A percentile compares a stretch with the other conserved stretches of the same genome.
Evolutionary conservation across 2,329 filamentous ascomycete species (phyloP).

Genomic region (Monilinia laxa): DNA sequence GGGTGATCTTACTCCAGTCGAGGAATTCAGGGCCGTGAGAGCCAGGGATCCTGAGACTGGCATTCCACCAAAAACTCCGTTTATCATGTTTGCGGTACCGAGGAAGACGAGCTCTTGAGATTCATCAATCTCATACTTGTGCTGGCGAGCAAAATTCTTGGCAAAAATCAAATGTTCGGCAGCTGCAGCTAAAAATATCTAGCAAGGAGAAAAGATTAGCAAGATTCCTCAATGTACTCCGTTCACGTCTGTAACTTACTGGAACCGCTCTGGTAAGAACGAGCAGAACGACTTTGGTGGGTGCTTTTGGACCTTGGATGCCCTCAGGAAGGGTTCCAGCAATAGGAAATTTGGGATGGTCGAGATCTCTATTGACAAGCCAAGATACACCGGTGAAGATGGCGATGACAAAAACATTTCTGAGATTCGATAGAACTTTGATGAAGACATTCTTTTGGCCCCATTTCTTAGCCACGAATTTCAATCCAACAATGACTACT

Average conservation of each 20-base stretch:
- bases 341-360: constrained; percentile 5
- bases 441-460: constrained; percentile 1
- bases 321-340: neutral
- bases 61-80: constrained; percentile 64
- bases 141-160: constrained; percentile 60
- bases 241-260: constrained; percentile 27
- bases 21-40: constrained; percentile 65
- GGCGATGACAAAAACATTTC: constrained; percentile 6
- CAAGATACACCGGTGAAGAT: constrained; percentile 13
- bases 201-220: constrained; percentile 1
- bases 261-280: constrained; percentile 46
- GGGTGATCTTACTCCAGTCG: constrained; percentile 61
- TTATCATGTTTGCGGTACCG: constrained; percentile 61
- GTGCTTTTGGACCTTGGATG: neutral
- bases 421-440: neutral
- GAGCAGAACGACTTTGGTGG: constrained; percentile 2
- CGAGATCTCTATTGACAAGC: constrained; percentile 4
- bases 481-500: neutral
- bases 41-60: constrained; percentile 66
- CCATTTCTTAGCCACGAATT: constrained; percentile 14
- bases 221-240: neutral
- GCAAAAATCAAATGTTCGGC: constrained; percentile 66
- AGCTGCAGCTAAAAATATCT: constrained; percentile 52
- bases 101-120: constrained; percentile 66
- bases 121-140: constrained; percentile 62